Evolutionary conservation across 768 basidiomycete genomes (phyloP), one percentile per base, ranked within the genome.

Genomic region (Auricularia heimuer): DNA sequence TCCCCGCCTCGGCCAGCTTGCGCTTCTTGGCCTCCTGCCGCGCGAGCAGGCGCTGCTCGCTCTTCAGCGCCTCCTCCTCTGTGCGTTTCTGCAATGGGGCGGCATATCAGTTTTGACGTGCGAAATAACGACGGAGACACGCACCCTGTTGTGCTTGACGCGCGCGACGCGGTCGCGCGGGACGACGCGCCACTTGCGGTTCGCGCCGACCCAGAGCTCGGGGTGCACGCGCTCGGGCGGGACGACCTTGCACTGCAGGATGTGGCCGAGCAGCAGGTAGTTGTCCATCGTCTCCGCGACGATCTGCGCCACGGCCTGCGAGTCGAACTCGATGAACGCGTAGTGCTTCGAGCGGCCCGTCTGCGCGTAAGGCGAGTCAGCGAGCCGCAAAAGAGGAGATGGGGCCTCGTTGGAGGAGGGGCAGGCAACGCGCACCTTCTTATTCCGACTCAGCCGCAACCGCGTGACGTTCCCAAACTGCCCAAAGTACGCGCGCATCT

Each of bases 231-330:
- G 76, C 33, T 95, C 92, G 69, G 86, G 86, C 47, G 97, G 93
- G 66, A 98, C 85, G 62, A 94, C 75, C 75, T 92, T 90, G 80
- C 96, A 98, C 54, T 84, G 85, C 64, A 99, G 81, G 68, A 99
- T 89, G 73, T 97, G 96, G 6, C 96, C 95, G 82, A 90, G 84
- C 68, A 99, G 81, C 45, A 99, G 83, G 75, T 98, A 99, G 78
- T 97, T 98, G 81, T 99, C 87, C 97, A 98, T 98, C 56, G 96
- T 98, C 72, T 98, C 97, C 1, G 91, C 89, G 7, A 97, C 97
- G 67, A 99, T 98, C 72, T 94, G 78, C 0, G 97, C 95, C 36
- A 98, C 94, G 0, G 88, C 82, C 21, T 85, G 82, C 54, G 92
- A 94, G 64, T 87, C 85, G 74, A 99, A 97, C 76, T 98, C 96